These are phyloP conservation scores for Butyriboletus loyo DNA, from an alignment of 768 basidiomycete genomes.

Conservation along the genomic window DNA sequence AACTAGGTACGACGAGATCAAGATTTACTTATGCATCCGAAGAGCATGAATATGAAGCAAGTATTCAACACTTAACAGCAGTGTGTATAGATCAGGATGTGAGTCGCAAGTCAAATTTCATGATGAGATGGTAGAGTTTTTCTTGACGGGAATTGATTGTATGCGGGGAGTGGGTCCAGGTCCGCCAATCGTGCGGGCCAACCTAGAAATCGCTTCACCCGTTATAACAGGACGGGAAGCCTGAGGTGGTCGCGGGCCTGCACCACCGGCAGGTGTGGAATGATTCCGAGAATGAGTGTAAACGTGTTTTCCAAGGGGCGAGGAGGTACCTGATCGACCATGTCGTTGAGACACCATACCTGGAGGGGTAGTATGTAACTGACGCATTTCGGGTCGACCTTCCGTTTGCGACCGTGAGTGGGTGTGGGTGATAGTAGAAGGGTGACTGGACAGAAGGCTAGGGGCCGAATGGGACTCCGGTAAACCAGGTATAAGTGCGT, in stretches of 20 bases:
- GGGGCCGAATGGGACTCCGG: conserved; percentile 39
- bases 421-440: conserved; percentile 26
- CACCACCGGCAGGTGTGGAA: conserved; percentile 49
- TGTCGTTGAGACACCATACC: conserved; percentile 27
- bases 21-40: conserved; percentile 19
- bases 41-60: conserved; percentile 13
- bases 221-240: conserved; percentile 66
- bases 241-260: conserved; percentile 42
- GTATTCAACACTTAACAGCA: conserved; percentile 9
- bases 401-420: conserved; percentile 60
- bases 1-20: conserved; percentile 13
- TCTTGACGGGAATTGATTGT: conserved; percentile 24
- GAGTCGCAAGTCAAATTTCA: conserved; percentile 10
- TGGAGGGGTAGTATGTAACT: conserved; percentile 28
- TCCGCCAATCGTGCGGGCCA: conserved; percentile 60
- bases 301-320: conserved; percentile 39
- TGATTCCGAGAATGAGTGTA: conserved; percentile 53
- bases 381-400: conserved; percentile 39
- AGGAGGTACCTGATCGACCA: conserved; percentile 44
- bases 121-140: conserved; percentile 27
- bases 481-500: conserved; percentile 44
- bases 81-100: conserved; percentile 8
- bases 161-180: conserved; percentile 24
- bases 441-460: conserved; percentile 31
- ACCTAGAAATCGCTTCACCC: conserved; percentile 62